A percentile compares a stretch with the other conserved stretches of the same genome.
phyloP scores from a whole-genome alignment of 2,329 filamentous ascomycete species.

The Chrysoporthe austroafricana region DNA sequence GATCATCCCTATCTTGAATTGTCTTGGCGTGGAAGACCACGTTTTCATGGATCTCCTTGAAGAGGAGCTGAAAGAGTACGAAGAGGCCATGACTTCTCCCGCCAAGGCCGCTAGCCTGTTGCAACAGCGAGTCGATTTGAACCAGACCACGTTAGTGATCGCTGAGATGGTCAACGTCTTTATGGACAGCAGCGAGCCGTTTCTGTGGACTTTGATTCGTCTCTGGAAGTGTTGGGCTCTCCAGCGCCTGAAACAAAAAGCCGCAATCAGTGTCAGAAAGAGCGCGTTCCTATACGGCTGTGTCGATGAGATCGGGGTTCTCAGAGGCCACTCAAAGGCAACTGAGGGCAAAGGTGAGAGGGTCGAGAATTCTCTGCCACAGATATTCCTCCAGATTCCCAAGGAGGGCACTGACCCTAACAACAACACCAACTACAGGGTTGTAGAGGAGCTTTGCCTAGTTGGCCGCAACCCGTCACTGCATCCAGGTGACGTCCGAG shows the following conservation, averaged over 20 bases:
- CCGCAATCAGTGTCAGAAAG: conserved; percentile 77
- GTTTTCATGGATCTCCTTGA: conserved; percentile 72
- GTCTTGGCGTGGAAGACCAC: conserved; percentile 70
- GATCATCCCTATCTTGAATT: conserved; percentile 81
- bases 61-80: conserved; percentile 69
- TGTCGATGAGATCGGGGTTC: conserved; percentile 78
- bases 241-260: conserved; percentile 90
- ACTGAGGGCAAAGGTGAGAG: conserved; percentile 41
- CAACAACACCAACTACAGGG: conserved; percentile 57
- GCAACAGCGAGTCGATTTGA: conserved; percentile 79
- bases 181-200: conserved; percentile 74
- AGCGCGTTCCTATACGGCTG: conserved; percentile 89
- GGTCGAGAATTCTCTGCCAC: conserved; percentile 60
- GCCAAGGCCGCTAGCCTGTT: conserved; percentile 69
- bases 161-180: conserved; percentile 81
- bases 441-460: conserved; percentile 78
- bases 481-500: conserved; percentile 87
- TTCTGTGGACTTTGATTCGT: conserved; percentile 75
- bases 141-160: conserved; percentile 75
- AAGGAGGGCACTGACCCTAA: conserved; percentile 46
- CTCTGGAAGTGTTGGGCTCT: conserved; percentile 90
- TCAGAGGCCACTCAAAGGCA: conserved; percentile 71
- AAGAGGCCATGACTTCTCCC: conserved; percentile 70
- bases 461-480: conserved; percentile 92
- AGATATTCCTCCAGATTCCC: conserved; percentile 88